Conservation (phyloP, 805 yeast species). For the Nakazawaea siamensis region DNA sequence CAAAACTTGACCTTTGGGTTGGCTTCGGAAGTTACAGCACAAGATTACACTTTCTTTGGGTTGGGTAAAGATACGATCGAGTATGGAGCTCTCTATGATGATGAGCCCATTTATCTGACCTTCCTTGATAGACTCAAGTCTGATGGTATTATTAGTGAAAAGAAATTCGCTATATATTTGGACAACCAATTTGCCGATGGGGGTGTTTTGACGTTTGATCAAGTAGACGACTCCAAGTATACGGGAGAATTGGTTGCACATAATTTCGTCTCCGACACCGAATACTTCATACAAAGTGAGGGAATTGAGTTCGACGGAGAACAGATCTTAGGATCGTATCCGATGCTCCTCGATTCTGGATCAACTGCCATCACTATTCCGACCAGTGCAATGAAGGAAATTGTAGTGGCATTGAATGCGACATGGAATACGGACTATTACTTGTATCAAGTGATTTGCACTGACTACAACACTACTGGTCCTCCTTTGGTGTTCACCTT, state of each 20-base stretch:
- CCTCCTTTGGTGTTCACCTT: slow-evolving; percentile 8
- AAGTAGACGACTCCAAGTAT: slow-evolving; percentile 21
- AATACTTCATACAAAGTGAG: slow-evolving; percentile 14
- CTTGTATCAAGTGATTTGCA: slow-evolving; percentile 5
- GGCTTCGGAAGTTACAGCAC: slow-evolving; percentile 10
- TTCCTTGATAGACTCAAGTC: slow-evolving; percentile 17
- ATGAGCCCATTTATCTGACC: slow-evolving; percentile 11
- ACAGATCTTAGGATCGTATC: slow-evolving; percentile 4
- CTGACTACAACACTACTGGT: slow-evolving; percentile 11
- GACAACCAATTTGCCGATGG: slow-evolving; percentile 13
- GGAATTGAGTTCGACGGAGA: slow-evolving; percentile 9
- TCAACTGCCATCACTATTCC: slow-evolving; percentile 11
- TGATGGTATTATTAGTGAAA: slow-evolving; percentile 20
- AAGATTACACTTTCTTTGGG: slow-evolving; percentile 14
- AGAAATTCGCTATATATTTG: slow-evolving; percentile 21
- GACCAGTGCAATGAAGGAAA: slow-evolving; percentile 9
- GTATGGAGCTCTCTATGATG: slow-evolving; percentile 2
- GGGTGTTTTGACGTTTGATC: slow-evolving; percentile 24
- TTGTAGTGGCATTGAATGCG: slow-evolving; percentile 2
- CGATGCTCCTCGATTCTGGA: slow-evolving; percentile 13
- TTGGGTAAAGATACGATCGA: slow-evolving; percentile 13
- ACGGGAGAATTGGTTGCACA: slow-evolving; percentile 13
- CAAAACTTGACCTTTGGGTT: slow-evolving; percentile 15
- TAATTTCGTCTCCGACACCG: slow-evolving; percentile 9
- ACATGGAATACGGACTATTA: slow-evolving; percentile 6